phyloP scores from a whole-genome alignment of 2,329 filamentous ascomycete genomes.

The Microcyclosporella mali region DNA sequence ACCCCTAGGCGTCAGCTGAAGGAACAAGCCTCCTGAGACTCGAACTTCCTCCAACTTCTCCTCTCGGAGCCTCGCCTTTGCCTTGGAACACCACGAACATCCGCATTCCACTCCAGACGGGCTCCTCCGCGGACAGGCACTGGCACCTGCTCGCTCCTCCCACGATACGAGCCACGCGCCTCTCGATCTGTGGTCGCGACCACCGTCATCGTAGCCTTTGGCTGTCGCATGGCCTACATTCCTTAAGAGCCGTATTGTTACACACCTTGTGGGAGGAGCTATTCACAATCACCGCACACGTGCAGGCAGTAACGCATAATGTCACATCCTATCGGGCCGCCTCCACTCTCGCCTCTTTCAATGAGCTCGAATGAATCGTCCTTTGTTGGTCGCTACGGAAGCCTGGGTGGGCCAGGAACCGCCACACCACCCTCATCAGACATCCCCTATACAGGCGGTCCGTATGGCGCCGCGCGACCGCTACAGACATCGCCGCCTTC shows the following conservation, averaged over 20 bases:
- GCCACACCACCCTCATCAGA: constrained; percentile 20
- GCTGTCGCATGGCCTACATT: constrained; percentile 6
- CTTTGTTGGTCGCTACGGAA: constrained; percentile 25
- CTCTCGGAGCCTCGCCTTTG: constrained; percentile 1
- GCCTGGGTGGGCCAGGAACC: constrained; percentile 6
- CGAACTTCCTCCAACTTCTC: neutral
- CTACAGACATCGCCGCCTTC: constrained; percentile 26
- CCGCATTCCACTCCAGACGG: constrained; percentile 1
- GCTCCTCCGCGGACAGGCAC: constrained; percentile 14
- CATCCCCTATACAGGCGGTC: constrained; percentile 23
- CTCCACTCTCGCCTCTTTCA: constrained; percentile 66
- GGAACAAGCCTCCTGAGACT: neutral
- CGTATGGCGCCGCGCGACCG: constrained; percentile 28
- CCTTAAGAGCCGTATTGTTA: neutral
- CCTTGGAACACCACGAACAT: neutral
- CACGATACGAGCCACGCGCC: no score
- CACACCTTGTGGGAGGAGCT: no score
- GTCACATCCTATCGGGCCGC: constrained; percentile 4
- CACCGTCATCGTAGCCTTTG: no score
- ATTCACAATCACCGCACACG: no score
- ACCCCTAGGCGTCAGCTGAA: neutral
- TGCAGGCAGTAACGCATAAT: neutral
- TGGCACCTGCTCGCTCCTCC: constrained; percentile 3
- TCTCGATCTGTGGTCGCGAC: no score
- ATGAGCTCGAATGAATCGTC: constrained; percentile 68